Conservation (phyloP, 331 rosid species). For the Cydonia oblonga region DNA sequence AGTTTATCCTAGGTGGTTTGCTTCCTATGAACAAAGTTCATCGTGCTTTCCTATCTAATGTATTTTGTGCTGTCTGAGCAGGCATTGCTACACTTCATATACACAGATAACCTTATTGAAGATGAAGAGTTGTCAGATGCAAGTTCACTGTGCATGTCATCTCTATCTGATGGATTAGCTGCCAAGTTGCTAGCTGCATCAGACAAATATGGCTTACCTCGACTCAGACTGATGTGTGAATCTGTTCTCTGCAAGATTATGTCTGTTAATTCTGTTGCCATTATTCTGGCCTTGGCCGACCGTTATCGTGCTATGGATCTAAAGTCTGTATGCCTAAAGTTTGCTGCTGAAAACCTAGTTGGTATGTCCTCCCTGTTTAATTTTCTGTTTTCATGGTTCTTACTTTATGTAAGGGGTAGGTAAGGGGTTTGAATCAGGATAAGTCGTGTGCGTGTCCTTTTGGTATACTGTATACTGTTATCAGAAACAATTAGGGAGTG, state of each 20-base stretch:
- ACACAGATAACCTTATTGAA: conserved; percentile 67
- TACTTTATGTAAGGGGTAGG: neutral
- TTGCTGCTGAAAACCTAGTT: conserved; percentile 82
- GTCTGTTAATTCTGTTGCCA: conserved; percentile 73
- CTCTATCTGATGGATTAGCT: conserved; percentile 57
- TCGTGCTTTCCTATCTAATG: neutral
- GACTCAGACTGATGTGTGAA: conserved; percentile 84
- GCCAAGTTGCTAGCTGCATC: conserved; percentile 90
- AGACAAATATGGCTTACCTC: conserved; percentile 65
- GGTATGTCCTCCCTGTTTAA: conserved; percentile 37
- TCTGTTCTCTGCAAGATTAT: conserved; percentile 85
- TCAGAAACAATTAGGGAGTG: neutral
- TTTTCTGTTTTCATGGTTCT: neutral
- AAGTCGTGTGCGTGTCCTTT: neutral
- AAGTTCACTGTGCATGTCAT: conserved; percentile 49
- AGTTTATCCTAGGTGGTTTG: neutral
- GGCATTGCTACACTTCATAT: conserved; percentile 86
- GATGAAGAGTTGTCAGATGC: conserved; percentile 56
- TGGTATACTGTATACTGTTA: neutral
- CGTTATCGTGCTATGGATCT: conserved; percentile 63
- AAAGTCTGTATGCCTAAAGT: conserved; percentile 77
- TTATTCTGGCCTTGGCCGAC: conserved; percentile 83
- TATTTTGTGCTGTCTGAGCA: conserved; percentile 27
- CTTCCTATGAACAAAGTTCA: neutral
- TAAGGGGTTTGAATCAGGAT: too few relatives aligned